Conservation (phyloP, 176 grass and related monocot species). For the Juncus inflexus region DNA sequence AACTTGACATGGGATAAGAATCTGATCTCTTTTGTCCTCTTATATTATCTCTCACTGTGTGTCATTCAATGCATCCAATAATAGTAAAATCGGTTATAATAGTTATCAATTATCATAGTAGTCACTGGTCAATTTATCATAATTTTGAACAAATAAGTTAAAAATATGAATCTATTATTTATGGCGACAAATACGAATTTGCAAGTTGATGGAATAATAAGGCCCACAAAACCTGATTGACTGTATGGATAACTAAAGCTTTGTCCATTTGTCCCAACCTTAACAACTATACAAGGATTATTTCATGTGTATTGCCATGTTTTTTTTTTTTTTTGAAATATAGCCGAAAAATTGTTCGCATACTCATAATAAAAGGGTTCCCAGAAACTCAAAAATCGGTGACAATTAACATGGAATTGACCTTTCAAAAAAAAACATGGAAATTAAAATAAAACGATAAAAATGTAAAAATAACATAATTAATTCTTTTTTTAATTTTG, state of each 20-base stretch:
- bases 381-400: too few relatives aligned
- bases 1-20: conserved; percentile 23
- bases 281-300: conserved; percentile 10
- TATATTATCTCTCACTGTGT: not conserved
- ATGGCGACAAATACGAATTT: not conserved
- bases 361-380: too few relatives aligned
- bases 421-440: too few relatives aligned
- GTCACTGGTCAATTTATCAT: not conserved
- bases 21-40: conserved; percentile 18
- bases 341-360: too few relatives aligned
- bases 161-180: not conserved
- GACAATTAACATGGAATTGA: too few relatives aligned
- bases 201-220: conserved; percentile 12
- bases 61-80: not conserved
- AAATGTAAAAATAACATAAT: too few relatives aligned
- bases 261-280: conserved; percentile 12
- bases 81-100: too few relatives aligned
- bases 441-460: too few relatives aligned
- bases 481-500: too few relatives aligned
- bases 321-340: too few relatives aligned
- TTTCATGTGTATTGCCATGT: not conserved
- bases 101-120: too few relatives aligned
- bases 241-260: conserved; percentile 6
- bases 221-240: conserved; percentile 21
- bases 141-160: conserved; percentile 15